Evolutionary conservation across 2,329 filamentous ascomycete genomes (phyloP).

Genomic region (Venturia nashicola): DNA sequence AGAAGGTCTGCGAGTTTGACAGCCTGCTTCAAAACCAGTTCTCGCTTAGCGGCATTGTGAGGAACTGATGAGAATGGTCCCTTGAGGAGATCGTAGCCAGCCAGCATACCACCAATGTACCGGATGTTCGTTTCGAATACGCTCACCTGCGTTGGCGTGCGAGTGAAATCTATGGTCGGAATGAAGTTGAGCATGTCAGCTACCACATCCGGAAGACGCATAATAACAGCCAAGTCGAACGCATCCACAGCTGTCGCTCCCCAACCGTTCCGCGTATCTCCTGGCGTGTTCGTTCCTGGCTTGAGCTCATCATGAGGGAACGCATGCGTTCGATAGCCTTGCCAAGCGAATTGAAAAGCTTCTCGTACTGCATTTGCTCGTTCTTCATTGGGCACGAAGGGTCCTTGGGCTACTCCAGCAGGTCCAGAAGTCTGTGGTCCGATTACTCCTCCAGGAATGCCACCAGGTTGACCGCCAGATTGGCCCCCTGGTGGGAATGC

Average conservation of each 20-base stretch:
- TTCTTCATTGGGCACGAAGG: neutral
- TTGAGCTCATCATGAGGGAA: slow-evolving; percentile 42
- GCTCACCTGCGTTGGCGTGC: slow-evolving; percentile 49
- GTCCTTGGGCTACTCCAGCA: neutral
- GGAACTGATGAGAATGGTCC: slow-evolving; percentile 44
- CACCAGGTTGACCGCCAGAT: neutral
- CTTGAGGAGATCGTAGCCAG: slow-evolving; percentile 61
- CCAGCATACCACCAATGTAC: slow-evolving; percentile 69
- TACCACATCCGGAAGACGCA: slow-evolving; percentile 57
- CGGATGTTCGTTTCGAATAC: slow-evolving; percentile 87
- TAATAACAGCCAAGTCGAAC: slow-evolving; percentile 66
- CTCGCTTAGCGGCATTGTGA: slow-evolving; percentile 31
- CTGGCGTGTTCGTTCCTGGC: slow-evolving; percentile 52
- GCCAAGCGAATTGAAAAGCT: slow-evolving; percentile 22
- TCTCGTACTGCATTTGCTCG: slow-evolving; percentile 15
- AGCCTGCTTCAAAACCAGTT: slow-evolving; percentile 54
- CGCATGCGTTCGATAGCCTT: slow-evolving; percentile 21
- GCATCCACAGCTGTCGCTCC: slow-evolving; percentile 74
- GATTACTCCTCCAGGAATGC: neutral
- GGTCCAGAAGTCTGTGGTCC: neutral
- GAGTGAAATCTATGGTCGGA: slow-evolving; percentile 45
- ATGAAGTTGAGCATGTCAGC: slow-evolving; percentile 60
- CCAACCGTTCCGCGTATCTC: slow-evolving; percentile 70
- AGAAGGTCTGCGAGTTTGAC: slow-evolving; percentile 57
- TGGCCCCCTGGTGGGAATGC: too few relatives aligned